Evolutionary conservation across 345 rosid species (phyloP).

Genomic region (Viola odorata): DNA sequence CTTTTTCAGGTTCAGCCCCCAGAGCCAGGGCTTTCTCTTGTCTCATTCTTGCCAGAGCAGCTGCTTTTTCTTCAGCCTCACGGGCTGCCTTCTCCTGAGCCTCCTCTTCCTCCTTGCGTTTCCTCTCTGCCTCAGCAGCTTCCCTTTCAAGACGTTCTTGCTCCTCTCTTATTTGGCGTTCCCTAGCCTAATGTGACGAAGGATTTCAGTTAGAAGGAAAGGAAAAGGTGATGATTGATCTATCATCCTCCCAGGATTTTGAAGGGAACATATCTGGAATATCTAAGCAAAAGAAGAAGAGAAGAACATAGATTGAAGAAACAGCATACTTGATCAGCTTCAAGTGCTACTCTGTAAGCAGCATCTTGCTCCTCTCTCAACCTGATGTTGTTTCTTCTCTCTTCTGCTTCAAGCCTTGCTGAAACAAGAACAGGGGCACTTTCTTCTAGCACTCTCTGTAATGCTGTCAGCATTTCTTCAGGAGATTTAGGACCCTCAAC

Average conservation of each 20-base stretch:
- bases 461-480: conserved; percentile 60
- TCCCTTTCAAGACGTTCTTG: conserved; percentile 75
- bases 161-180: conserved; percentile 79
- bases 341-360: conserved; percentile 95
- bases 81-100: conserved; percentile 74
- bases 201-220: background rate
- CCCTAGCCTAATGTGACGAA: conserved; percentile 56
- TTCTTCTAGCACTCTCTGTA: conserved; percentile 94
- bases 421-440: conserved; percentile 80
- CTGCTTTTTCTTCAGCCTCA: conserved; percentile 88
- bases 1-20: conserved; percentile 87
- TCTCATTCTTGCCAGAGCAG: conserved; percentile 63
- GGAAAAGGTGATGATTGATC: background rate
- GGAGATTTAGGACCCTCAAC: conserved; percentile 89
- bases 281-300: background rate
- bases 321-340: conserved; percentile 85
- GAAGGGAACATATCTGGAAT: background rate
- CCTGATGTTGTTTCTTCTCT: conserved; percentile 70
- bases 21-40: conserved; percentile 85
- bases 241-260: background rate
- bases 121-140: conserved; percentile 92
- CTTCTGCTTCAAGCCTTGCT: conserved; percentile 90
- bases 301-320: background rate
- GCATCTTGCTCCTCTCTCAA: conserved; percentile 99
- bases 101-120: conserved; percentile 83